Conservation (phyloP, 768 basidiomycete genomes). For the Coprinopsis marcescibilis region DNA sequence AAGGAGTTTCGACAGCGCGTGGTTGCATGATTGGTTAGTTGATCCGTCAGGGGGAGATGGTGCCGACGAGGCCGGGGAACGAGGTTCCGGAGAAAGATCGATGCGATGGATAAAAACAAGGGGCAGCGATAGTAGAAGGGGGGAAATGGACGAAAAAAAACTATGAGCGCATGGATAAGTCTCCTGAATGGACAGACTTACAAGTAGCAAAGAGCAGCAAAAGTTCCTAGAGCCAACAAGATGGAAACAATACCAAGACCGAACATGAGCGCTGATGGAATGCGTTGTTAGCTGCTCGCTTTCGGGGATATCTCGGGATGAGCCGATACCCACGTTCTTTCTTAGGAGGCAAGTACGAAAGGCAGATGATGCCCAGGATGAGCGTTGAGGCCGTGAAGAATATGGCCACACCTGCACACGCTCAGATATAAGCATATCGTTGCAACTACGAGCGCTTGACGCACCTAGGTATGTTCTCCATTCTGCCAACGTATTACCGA, state of each 20-base stretch:
- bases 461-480: constrained; percentile 1
- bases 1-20: no score
- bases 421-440: not conserved
- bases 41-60: not conserved
- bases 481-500: not conserved
- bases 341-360: constrained; percentile 26
- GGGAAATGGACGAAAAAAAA: no score
- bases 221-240: constrained; percentile 23
- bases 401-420: constrained; percentile 19
- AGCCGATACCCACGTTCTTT: constrained; percentile 19
- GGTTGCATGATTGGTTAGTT: not conserved
- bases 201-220: constrained; percentile 25
- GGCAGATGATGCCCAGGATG: constrained; percentile 21
- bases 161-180: no score
- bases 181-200: constrained; percentile 14
- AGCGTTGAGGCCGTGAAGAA: constrained; percentile 23
- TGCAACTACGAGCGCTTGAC: not conserved
- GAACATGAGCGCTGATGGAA: constrained; percentile 20
- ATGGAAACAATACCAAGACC: constrained; percentile 22
- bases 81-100: no score
- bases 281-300: not conserved
- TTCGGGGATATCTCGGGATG: not conserved
- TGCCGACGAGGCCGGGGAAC: not conserved
- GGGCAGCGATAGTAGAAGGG: not conserved
- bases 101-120: no score